These are phyloP conservation scores for Septoria linicola DNA, from an alignment of 2,329 filamentous ascomycete genomes.

Conservation along the genomic window DNA sequence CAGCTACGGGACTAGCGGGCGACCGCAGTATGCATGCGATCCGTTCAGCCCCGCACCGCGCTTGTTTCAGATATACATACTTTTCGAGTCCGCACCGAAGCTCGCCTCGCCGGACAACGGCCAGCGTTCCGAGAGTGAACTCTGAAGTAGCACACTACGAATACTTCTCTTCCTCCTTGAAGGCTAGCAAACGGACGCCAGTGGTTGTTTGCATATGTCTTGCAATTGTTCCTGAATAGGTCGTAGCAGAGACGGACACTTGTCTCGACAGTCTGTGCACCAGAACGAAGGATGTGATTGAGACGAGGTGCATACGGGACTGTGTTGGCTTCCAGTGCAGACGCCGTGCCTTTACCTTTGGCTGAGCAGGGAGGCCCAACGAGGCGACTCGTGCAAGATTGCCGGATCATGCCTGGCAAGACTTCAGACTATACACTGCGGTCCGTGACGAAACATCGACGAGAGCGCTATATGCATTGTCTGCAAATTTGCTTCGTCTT, in stretches of 20 bases:
- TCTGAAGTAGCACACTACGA: slow-evolving; percentile 2
- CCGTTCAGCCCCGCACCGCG: slow-evolving; percentile 6
- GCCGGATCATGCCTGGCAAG: too few relatives aligned
- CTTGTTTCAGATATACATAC: slow-evolving; percentile 12
- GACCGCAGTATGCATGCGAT: slow-evolving; percentile 4
- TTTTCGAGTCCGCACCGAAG: background rate
- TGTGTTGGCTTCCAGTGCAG: too few relatives aligned
- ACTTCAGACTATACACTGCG: too few relatives aligned
- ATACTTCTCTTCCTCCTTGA: background rate
- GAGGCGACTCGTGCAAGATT: too few relatives aligned
- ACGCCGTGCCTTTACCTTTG: too few relatives aligned
- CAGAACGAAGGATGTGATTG: too few relatives aligned
- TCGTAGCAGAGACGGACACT: background rate
- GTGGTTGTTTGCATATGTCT: slow-evolving; percentile 13
- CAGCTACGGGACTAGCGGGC: slow-evolving; percentile 2
- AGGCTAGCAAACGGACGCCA: slow-evolving; percentile 5
- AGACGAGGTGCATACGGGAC: too few relatives aligned
- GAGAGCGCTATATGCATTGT: too few relatives aligned
- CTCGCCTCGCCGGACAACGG: background rate
- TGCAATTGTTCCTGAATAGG: slow-evolving; percentile 2
- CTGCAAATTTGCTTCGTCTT: too few relatives aligned
- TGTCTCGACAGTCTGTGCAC: background rate
- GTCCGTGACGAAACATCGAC: too few relatives aligned
- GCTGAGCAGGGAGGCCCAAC: too few relatives aligned
- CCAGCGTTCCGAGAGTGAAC: background rate